Evolutionary conservation across 192 early-diverging fungal species (phyloP), one percentile per base, ranked within the genome.

Genomic region (Dissophora ornata): DNA sequence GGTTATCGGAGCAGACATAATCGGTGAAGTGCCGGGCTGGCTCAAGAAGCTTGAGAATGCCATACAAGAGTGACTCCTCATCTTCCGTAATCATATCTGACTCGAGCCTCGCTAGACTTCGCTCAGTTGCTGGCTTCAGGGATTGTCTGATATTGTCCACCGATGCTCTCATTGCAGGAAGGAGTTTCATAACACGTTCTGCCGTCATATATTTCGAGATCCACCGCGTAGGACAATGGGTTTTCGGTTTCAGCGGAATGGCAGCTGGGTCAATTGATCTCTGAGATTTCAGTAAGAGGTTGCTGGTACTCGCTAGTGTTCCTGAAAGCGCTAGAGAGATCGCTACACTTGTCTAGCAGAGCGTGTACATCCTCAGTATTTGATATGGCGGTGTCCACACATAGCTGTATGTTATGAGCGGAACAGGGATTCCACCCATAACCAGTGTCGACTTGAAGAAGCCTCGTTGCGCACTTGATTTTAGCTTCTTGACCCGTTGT

Each of bases 201-300:
- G 25, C 42, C 57, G 45, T 58, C 12, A 46, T 2, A 30, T 58
- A 58, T 46, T 9, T 58, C 16, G 57, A 58, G 19, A 29, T 58
- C 57, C 57, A 46, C 10, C 42, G 41, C 2, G 57, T 58, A 3
- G 24, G 42, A 26, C 38, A 45, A 36, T 58, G 24, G 8, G 2
- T 18, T 2, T 4, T 26, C 5, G 33, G 33, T 28, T 4, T 58
- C 3, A 58, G 26, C 19, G 57, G 21, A 26, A 2, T 16, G 3
- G 57, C 42, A 21, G 55, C n/a, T n/a, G n/a, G n/a, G n/a, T n/a
- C n/a, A n/a, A n/a, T n/a, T n/a, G n/a, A n/a, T n/a, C n/a, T n/a
- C n/a, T n/a, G n/a, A n/a, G n/a, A n/a, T n/a, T n/a, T n/a, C n/a
- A n/a, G n/a, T n/a, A n/a, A n/a, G n/a, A 24, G 18, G 57, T 38